Base-by-base conservation (phyloP, 345 rosid species). In the Triadica sebifera region DNA sequence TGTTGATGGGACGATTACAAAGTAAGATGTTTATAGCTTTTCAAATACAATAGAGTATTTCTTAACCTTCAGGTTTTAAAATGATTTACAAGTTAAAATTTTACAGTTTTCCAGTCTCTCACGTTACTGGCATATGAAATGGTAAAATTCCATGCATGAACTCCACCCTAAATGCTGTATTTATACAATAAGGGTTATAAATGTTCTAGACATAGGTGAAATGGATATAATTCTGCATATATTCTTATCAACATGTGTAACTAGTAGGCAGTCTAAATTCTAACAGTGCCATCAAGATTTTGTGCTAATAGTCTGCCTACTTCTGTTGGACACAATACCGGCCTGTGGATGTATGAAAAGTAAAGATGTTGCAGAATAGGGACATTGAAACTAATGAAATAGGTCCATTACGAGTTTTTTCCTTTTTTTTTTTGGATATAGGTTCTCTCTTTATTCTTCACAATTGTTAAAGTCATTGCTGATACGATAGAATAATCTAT, bases 1-100 rank as follows among this genome's bases (percentile, higher is more conserved):
- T 86, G 99, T 95, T 72, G 99, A 95, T 80, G 99, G 99, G 79
- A 95, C 99, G 49, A 95, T 95, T 69, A 95, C 99, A 69, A 93
- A 83, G 99, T 91, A 80, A 84, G 86, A 46, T 29, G 34, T 29
- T 29, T 29, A 1, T 29, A 29, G 34, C 34, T 29, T 29, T 29
- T 29, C 34, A 29, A 29, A 29, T 29, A 29, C 34, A 29, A 29
- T 29, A 51, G n/a, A 51, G n/a, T n/a, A n/a, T n/a, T n/a, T n/a
- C n/a, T n/a, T n/a, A n/a, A n/a, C n/a, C n/a, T n/a, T n/a, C 16
- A 53, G 58, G 9, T 61, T 8, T 72, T 20, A 19, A 61, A 29
- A 17, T 34, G 58, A 61, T 61, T 50, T 19, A 72, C 53, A 5
- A 38, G n/a, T 55, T 55, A 29, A 55, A 60, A 20, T 39, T 46